A percentile compares a stretch with the other conserved stretches of the same genome.
These are phyloP conservation scores for Hymenoscyphus linearis DNA, from an alignment of 2,329 filamentous ascomycete genomes.

Conservation along the genomic window DNA sequence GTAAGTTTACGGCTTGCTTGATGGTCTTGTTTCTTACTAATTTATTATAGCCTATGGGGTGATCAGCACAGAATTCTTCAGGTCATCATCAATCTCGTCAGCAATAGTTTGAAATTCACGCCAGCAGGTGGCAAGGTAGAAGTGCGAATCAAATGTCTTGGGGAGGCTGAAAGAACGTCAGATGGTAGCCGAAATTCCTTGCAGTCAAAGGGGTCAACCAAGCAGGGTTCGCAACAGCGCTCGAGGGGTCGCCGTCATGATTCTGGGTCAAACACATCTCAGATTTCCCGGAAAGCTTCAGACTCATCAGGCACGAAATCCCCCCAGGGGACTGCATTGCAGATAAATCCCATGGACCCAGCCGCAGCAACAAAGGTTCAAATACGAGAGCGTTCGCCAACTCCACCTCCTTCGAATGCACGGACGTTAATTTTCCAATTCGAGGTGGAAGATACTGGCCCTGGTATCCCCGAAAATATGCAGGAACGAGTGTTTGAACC, in stretches of 20 bases:
- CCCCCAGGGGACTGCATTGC: constrained; percentile 46
- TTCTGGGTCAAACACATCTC: constrained; percentile 40
- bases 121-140: constrained; percentile 69
- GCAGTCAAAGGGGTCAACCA: constrained; percentile 23
- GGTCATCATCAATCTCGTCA: constrained; percentile 89
- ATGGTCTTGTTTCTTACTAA: not conserved
- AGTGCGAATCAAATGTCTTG: constrained; percentile 68
- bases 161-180: constrained; percentile 40
- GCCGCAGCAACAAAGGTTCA: constrained; percentile 30
- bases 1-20: constrained; percentile 8
- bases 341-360: constrained; percentile 56
- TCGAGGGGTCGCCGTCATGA: constrained; percentile 23
- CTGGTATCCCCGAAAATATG: constrained; percentile 73
- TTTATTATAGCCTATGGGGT: constrained; percentile 61
- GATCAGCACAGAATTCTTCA: constrained; percentile 87
- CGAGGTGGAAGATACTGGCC: constrained; percentile 82
- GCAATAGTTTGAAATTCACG: constrained; percentile 89
- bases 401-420: constrained; percentile 55
- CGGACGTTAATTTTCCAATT: constrained; percentile 76
- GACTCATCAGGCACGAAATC: constrained; percentile 25
- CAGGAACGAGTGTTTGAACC: constrained; percentile 86
- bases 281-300: constrained; percentile 39
- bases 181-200: constrained; percentile 27
- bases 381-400: constrained; percentile 50
- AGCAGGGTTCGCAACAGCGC: constrained; percentile 20